Conservation (phyloP, 495 filamentous ascomycete genomes). For the Astrothelium macrocarpum region DNA sequence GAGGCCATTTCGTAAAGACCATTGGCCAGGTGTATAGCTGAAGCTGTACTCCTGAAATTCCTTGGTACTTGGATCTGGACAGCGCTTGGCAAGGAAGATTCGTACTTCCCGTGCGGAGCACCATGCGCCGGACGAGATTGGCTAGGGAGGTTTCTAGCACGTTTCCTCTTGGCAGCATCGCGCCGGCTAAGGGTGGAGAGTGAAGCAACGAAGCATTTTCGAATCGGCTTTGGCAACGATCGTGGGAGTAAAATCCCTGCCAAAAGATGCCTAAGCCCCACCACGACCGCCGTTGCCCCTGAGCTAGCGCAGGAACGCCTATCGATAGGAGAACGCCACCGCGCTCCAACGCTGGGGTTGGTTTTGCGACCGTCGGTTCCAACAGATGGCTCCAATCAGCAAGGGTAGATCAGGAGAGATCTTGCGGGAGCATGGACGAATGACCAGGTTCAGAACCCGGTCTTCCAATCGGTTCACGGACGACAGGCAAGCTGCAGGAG, state of each 20-base stretch:
- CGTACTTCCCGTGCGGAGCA: neutral
- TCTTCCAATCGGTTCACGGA: neutral
- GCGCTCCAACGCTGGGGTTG: neutral
- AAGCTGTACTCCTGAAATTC: slow-evolving; percentile 3
- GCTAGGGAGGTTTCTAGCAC: neutral
- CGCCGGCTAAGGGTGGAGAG: neutral
- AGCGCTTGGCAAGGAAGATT: neutral
- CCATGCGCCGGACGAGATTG: neutral
- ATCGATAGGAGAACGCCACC: neutral
- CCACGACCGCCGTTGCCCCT: too few species aligned
- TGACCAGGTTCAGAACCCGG: neutral
- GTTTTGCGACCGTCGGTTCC: neutral
- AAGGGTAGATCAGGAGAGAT: neutral
- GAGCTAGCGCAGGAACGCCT: slow-evolving; percentile 5
- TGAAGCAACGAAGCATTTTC: slow-evolving; percentile 5
- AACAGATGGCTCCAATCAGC: neutral
- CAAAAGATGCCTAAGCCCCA: neutral
- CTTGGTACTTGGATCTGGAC: neutral
- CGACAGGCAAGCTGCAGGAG: neutral
- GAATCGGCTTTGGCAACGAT: neutral
- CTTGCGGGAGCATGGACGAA: neutral
- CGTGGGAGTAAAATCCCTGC: neutral
- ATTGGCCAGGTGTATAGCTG: neutral
- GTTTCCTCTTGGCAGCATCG: neutral
- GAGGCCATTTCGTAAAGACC: neutral